These are phyloP conservation scores for Austropuccinia psidii DNA, from an alignment of 1,284 basidiomycete species.

Conservation along the genomic window DNA sequence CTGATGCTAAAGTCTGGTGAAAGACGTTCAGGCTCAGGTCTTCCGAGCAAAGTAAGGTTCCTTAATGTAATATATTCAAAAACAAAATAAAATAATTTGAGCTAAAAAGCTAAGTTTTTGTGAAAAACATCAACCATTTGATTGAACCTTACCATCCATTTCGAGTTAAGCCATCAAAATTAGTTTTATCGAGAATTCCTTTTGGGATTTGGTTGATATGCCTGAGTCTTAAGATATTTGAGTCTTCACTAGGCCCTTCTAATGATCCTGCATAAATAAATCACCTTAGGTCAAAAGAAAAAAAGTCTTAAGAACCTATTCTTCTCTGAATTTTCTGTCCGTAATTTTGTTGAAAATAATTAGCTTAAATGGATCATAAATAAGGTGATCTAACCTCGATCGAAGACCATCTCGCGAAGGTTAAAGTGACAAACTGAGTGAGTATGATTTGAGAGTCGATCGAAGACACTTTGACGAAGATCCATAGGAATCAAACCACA, in stretches of 20 bases:
- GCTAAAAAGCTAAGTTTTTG: neutral
- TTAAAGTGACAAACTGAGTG: conserved; percentile 21
- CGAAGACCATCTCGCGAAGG: conserved; percentile 8
- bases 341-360: too few relatives aligned
- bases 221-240: conserved; percentile 18
- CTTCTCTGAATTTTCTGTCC: too few relatives aligned
- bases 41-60: conserved; percentile 16
- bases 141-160: conserved; percentile 11
- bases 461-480: conserved; percentile 15
- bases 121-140: too few relatives aligned
- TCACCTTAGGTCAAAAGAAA: too few relatives aligned
- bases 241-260: neutral
- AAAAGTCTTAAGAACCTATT: too few relatives aligned
- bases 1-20: conserved; percentile 32
- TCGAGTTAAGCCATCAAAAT: conserved; percentile 7
- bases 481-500: neutral
- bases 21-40: conserved; percentile 29
- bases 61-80: neutral
- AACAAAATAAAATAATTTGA: too few relatives aligned
- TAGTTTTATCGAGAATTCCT: too few relatives aligned
- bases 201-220: conserved; percentile 20
- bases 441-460: conserved; percentile 16
- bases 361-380: neutral
- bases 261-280: neutral
- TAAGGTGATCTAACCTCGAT: conserved; percentile 2